These are phyloP conservation scores for Tuber aestivum DNA, from an alignment of 495 filamentous ascomycete genomes.

Conservation along the genomic window DNA sequence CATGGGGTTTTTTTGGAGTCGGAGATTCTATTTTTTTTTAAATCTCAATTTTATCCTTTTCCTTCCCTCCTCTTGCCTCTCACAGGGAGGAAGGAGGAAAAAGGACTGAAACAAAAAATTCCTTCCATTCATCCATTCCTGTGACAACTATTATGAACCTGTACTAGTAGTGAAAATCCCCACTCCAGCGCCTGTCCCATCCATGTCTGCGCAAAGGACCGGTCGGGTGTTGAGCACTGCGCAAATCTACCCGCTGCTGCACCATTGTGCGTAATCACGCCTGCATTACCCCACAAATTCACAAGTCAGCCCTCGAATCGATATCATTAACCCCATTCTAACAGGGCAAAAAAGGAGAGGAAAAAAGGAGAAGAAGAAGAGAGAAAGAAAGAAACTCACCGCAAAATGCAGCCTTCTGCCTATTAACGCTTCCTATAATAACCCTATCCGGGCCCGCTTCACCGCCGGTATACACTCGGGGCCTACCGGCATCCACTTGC, in stretches of 20 bases:
- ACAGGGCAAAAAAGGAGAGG: background rate
- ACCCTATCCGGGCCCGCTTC: conserved; percentile 67
- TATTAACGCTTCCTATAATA: conserved; percentile 53
- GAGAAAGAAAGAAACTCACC: conserved; percentile 17
- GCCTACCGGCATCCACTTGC: too few species aligned
- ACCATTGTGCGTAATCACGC: conserved; percentile 28
- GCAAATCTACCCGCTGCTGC: conserved; percentile 19
- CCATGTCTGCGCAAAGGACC: background rate
- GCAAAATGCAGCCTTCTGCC: conserved; percentile 16
- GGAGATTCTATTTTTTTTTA: background rate
- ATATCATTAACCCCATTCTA: background rate
- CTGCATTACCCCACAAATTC: conserved; percentile 1
- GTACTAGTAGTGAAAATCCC: background rate
- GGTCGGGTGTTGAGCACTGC: conserved; percentile 20
- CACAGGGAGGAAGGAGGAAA: background rate
- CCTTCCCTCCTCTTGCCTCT: background rate
- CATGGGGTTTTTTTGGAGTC: background rate
- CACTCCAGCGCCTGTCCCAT: background rate
- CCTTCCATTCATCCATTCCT: background rate
- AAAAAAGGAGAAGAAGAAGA: background rate
- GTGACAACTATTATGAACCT: background rate
- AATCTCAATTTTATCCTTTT: background rate
- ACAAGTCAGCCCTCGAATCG: background rate
- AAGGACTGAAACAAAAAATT: conserved; percentile 3
- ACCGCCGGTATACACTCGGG: conserved; percentile 55